Evolutionary conservation across 1,284 basidiomycete species (phyloP), one percentile per base, ranked within the genome.

Genomic region (Xerocomus amazonicus): DNA sequence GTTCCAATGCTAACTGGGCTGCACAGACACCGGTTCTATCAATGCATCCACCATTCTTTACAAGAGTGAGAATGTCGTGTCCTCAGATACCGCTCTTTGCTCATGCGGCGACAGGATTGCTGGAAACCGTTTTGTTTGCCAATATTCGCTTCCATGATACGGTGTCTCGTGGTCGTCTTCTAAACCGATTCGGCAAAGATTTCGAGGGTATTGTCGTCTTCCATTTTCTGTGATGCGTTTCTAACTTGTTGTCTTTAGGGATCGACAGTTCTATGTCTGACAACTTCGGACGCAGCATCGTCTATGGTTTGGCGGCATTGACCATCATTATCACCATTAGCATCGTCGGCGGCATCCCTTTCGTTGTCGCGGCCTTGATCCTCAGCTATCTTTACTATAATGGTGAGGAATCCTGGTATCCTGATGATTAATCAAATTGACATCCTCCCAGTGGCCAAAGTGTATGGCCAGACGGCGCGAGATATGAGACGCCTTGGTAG

Each of bases 61-160:
- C 66, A 73, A 84, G 60, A 70, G 84, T 83, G 63, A 47, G 82
- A 32, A 17, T n/a, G 9, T 31, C 45, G 23, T n/a, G 5, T 41
- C 9, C 3, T 1, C 14, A 3, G 4, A 35, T 49, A 10, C 26
- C 12, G 13, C 26, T 26, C 16, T 41, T 52, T 44, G 49, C 57
- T 57, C 36, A 55, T 64, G 6, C 62, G 9, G 38, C 26, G 12
- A 66, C 54, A 80, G 83, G 71, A 35, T 78, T 99, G 43, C 76
- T 98, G 36, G 86, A 93, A 64, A 72, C 86, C 0, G 86, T 98
- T 9, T 73, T 99, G 1, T 94, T 94, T 59, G 93, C 95, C 1
- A 84, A 92, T 37, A 84, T 97, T 45, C 83, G 93, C 26, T 97
- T 97, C 78, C 94, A 96, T 62, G 94, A 97, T 63, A 97, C 92